Evolutionary conservation across 371 early-diverging fungal species (phyloP).

Genomic region (Mucor racemosus): DNA sequence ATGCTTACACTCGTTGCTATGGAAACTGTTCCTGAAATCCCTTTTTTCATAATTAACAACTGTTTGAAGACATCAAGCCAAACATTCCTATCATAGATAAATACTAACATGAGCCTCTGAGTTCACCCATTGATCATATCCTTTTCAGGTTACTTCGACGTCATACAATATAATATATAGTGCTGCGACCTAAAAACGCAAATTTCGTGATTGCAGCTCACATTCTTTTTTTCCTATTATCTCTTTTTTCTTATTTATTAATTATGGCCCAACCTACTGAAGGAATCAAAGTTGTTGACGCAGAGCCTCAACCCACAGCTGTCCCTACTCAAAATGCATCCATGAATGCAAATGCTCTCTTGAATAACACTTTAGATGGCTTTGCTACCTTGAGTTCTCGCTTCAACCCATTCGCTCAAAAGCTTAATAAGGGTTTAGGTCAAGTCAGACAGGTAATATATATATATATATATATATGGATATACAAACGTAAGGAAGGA

Average conservation of each 20-base stretch:
- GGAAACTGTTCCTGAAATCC: background rate
- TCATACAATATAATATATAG: conserved; percentile 1
- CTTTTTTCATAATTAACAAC: background rate
- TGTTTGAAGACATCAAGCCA: background rate
- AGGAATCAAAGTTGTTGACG: conserved; percentile 42
- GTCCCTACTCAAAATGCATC: conserved; percentile 7
- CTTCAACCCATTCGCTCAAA: conserved; percentile 75
- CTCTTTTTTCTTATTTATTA: background rate
- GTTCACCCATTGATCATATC: background rate
- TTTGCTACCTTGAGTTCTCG: conserved; percentile 66
- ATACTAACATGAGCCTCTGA: background rate
- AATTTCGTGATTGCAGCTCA: background rate
- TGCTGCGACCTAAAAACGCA: background rate
- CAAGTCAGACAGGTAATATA: conserved; percentile 79
- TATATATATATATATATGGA: background rate
- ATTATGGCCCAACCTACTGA: conserved; percentile 30
- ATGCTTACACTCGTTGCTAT: background rate
- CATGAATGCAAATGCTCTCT: conserved; percentile 39
- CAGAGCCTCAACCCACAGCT: conserved; percentile 30
- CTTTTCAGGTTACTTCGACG: background rate
- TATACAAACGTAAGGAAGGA: background rate
- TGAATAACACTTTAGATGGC: conserved; percentile 60
- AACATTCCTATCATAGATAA: background rate
- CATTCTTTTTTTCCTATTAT: background rate
- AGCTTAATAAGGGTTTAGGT: conserved; percentile 73